Evolutionary conservation across 2,329 filamentous ascomycete genomes (phyloP).

Genomic region (Colletotrichum chrysophilum): DNA sequence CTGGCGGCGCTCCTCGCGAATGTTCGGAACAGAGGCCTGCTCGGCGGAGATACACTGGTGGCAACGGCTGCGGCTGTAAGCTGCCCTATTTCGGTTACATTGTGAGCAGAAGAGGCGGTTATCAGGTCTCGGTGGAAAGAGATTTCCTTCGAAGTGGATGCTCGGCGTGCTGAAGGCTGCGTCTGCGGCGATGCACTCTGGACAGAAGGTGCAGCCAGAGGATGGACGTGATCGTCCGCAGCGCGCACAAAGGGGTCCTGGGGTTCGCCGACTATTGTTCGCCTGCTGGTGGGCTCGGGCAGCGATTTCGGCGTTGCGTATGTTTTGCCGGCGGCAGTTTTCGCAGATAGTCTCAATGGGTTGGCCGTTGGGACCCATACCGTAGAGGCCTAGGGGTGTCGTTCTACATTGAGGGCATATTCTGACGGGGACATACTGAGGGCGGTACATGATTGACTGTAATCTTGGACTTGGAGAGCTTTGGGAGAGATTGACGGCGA

Average conservation of each 20-base stretch:
- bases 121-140: not conserved
- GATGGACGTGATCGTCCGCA: not conserved
- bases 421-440: not conserved
- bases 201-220: not conserved
- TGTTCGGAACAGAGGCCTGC: not conserved
- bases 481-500: accelerated
- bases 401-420: not conserved
- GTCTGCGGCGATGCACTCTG: not conserved
- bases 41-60: not conserved
- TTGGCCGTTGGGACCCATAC: not conserved
- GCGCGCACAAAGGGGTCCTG: not conserved
- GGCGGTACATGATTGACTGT: not conserved
- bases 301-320: not conserved
- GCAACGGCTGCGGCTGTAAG: not conserved
- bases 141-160: not conserved
- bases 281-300: not conserved
- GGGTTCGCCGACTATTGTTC: not conserved
- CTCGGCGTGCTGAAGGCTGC: not conserved
- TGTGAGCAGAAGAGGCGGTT: not conserved
- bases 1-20: not conserved
- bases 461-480: not conserved
- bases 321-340: not conserved
- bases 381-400: not conserved
- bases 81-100: not conserved
- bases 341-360: not conserved